Base-by-base conservation (phyloP, 441 rosid genomes). In the Gossypium schwendimanii region DNA sequence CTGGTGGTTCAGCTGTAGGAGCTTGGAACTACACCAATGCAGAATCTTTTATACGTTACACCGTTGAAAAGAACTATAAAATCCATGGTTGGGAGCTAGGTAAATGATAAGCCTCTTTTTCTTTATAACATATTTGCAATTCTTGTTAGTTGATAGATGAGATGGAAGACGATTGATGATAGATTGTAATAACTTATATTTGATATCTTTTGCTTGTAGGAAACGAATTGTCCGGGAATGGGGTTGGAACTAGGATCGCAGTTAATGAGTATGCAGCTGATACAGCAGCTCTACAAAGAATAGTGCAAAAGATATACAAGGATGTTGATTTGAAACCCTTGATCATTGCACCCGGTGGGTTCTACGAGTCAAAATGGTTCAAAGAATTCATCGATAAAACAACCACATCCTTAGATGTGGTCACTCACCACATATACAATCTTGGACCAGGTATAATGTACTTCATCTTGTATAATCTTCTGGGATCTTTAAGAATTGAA, bases 21-120 rank as follows among this genome's bases (percentile, higher is more conserved):
- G 82, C 91, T 55, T 95, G 99, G 99, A 74, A 95, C 78, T 85
- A 82, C 77, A 75, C 81, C 6, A 96, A 91, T 86, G 95, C 99
- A 7, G 81, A 86, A 83, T 91, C 95, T 9, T 76, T 96, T 23
- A 90, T 96, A 11, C 82, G 81, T 3, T 93, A 84, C 71, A 91
- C 91, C 7, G 86, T 75, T 17, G 49, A 77, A 72, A 86, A 84
- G 80, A 87, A 89, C 70, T 84, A 91, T 69, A 45, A 77, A 14
- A 84, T 95, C 33, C 81, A 84, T 77, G 94, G 91, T 14, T 95
- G 97, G 98, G 99, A 95, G 88, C 92, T 95, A 0, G 98, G 98
- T 95, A 83, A 87, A 83, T 24, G 2, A 72, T n/a, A 31, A 33
- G 17, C 69, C 3, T 7, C 39, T 31, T 15, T 47, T 59, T 69